Conservation (phyloP, 768 basidiomycete genomes). For the Mycena polygramma region DNA sequence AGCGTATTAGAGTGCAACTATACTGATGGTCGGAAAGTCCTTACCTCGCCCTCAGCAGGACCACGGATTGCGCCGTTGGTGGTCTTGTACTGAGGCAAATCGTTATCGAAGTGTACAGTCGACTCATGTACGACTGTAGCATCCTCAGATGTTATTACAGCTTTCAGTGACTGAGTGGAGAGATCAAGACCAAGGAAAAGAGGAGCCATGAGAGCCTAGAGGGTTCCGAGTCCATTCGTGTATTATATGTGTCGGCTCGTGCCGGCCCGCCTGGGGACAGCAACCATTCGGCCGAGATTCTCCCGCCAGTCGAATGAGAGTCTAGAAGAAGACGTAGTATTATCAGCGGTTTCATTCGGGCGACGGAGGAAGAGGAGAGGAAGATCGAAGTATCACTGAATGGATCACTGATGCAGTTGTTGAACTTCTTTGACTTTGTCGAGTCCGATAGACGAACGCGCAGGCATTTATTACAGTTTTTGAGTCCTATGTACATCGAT, state of each 20-base stretch:
- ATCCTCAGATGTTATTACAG: conserved; percentile 72
- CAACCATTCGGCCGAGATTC: conserved; percentile 3
- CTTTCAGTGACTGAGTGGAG: conserved; percentile 89
- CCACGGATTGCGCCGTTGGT: conserved; percentile 75
- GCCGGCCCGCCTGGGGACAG: neutral
- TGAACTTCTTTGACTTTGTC: no score
- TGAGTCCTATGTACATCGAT: no score
- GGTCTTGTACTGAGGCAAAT: conserved; percentile 78
- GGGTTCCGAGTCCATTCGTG: neutral
- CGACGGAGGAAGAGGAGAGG: neutral
- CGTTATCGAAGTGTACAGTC: conserved; percentile 84
- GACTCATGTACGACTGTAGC: conserved; percentile 74
- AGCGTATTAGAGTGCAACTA: neutral
- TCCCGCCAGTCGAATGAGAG: neutral
- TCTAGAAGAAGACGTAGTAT: no score
- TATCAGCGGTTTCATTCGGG: neutral
- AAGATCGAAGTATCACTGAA: no score
- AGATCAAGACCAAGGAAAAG: conserved; percentile 87
- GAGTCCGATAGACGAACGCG: no score
- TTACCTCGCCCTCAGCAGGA: conserved; percentile 77
- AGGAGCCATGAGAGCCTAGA: conserved; percentile 30
- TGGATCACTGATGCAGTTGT: no score
- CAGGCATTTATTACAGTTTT: no score
- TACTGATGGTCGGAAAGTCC: no score
- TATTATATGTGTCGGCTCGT: neutral